These are phyloP conservation scores for Ilex aquifolium DNA, from an alignment of 257 asterid genomes.

Conservation along the genomic window DNA sequence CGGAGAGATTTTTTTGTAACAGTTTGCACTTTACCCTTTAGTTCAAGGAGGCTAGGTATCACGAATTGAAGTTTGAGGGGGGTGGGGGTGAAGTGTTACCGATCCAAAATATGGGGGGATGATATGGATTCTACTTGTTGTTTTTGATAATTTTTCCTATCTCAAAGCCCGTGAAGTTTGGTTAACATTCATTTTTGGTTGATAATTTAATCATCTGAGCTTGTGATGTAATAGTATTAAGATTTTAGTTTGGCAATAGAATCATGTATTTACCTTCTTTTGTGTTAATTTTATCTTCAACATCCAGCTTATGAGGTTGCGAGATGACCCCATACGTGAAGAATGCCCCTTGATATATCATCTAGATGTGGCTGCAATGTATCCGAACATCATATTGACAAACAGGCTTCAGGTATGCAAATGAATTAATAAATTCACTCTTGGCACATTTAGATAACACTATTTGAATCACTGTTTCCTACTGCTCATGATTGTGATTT, in stretches of 20 bases:
- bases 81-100: too few relatives aligned
- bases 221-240: not conserved
- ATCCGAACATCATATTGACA: constrained; percentile 93
- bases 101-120: too few relatives aligned
- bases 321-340: constrained; percentile 72
- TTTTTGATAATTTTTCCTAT: too few relatives aligned
- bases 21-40: too few relatives aligned
- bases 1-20: too few relatives aligned
- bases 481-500: too few relatives aligned
- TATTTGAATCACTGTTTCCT: too few relatives aligned
- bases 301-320: constrained; percentile 68
- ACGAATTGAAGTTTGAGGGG: too few relatives aligned
- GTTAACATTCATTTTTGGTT: not conserved
- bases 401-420: constrained; percentile 95
- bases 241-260: not conserved
- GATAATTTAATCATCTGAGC: not conserved
- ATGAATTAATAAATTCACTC: constrained; percentile 7
- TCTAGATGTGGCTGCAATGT: constrained; percentile 99
- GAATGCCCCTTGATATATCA: constrained; percentile 96
- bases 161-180: too few relatives aligned
- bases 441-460: too few relatives aligned
- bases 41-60: too few relatives aligned
- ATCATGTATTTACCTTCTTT: constrained; percentile 7
- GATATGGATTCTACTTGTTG: too few relatives aligned
- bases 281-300: constrained; percentile 22